Conservation (phyloP, 257 asterid species). For the Linaria vulgaris region DNA sequence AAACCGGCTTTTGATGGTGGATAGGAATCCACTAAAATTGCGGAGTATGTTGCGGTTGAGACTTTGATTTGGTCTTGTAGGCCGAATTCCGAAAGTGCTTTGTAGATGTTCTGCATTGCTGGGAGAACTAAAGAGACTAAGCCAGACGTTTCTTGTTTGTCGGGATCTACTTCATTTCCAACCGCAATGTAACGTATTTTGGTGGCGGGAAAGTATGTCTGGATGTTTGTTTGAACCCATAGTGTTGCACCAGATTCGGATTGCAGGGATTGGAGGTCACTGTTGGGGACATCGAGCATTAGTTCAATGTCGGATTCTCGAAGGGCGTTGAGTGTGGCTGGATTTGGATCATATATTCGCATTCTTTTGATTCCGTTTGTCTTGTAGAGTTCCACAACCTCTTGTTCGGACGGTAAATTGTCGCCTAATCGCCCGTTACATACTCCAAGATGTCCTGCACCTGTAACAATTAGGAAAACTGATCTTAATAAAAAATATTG, state of each 20-base stretch:
- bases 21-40: constrained; percentile 18
- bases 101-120: constrained; percentile 36
- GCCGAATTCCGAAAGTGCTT: not conserved
- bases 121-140: constrained; percentile 21
- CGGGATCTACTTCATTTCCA: constrained; percentile 48
- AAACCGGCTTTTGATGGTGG: constrained; percentile 34
- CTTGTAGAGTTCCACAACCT: constrained; percentile 28
- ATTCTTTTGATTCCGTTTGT: constrained; percentile 27
- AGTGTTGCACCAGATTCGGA: constrained; percentile 20
- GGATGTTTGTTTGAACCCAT: constrained; percentile 41
- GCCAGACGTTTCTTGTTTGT: not conserved
- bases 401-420: constrained; percentile 28
- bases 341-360: constrained; percentile 29
- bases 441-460: constrained; percentile 21
- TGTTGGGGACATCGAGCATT: constrained; percentile 36
- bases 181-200: constrained; percentile 38
- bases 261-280: constrained; percentile 20
- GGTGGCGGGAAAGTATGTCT: constrained; percentile 25
- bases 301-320: constrained; percentile 32
- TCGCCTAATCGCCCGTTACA: constrained; percentile 32
- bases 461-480: too few species aligned
- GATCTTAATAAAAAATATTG: too few species aligned
- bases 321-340: constrained; percentile 29
- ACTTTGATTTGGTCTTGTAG: constrained; percentile 33
- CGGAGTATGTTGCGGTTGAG: constrained; percentile 33